These are phyloP conservation scores for Tephrocybe rancida DNA, from an alignment of 768 basidiomycete species.

Conservation along the genomic window DNA sequence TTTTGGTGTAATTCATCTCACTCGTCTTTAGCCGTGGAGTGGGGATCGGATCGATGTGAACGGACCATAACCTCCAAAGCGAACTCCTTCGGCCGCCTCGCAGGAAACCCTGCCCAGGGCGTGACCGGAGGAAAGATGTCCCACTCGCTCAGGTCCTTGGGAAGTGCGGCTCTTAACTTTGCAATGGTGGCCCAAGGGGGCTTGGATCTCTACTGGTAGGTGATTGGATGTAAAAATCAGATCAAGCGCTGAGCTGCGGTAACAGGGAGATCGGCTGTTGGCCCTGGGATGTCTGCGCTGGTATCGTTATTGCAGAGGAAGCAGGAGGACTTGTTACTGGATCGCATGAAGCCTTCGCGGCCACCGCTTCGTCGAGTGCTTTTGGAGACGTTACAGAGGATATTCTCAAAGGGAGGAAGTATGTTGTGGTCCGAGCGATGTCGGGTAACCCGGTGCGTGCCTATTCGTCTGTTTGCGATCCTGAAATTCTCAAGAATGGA, in stretches of 20 bases:
- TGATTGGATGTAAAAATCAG: neutral
- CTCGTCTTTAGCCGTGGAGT: conserved; percentile 67
- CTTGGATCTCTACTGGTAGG: conserved; percentile 85
- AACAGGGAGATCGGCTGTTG: conserved; percentile 79
- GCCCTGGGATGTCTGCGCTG: conserved; percentile 93
- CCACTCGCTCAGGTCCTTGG: conserved; percentile 81
- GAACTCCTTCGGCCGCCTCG: conserved; percentile 71
- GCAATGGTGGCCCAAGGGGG: conserved; percentile 87
- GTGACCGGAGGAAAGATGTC: conserved; percentile 80
- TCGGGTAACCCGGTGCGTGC: conserved; percentile 52
- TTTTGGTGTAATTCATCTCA: neutral
- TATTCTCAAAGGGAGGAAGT: conserved; percentile 77
- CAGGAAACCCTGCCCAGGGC: conserved; percentile 65
- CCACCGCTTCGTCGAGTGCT: conserved; percentile 32
- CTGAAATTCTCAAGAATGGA: too few relatives aligned
- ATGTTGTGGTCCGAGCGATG: conserved; percentile 75
- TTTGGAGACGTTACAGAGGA: conserved; percentile 71
- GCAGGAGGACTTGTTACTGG: conserved; percentile 84
- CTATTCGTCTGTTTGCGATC: neutral
- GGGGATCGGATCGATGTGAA: conserved; percentile 77
- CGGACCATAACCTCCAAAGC: conserved; percentile 59
- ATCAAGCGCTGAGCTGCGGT: neutral
- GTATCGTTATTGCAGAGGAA: conserved; percentile 88
- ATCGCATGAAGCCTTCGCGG: conserved; percentile 50
- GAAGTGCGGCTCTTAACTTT: conserved; percentile 84